Base-by-base conservation (phyloP, 2,329 filamentous ascomycete genomes). In the Thelonectria olida region DNA sequence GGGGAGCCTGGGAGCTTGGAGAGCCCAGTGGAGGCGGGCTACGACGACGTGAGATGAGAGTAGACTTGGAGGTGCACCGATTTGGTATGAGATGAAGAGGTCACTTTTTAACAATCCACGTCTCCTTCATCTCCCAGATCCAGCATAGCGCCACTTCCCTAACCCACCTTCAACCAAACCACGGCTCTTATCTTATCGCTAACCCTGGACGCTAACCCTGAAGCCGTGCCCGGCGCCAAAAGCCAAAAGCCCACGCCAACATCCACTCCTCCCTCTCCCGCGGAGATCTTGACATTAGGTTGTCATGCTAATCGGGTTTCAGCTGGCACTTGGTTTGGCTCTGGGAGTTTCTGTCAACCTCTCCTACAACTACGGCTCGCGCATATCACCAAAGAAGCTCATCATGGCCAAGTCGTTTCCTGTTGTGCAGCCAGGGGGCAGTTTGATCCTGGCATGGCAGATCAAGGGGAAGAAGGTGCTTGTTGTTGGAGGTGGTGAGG, bases 401-500 rank as follows among this genome's bases (percentile, higher is more conserved):
- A 56, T 49, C 54, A 76, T 79, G 75, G 72, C 74, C 38, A 77
- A 76, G 51, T 76, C 85, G 51, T 97, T 92, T 74, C 93, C 94
- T 58, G 84, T 90, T 65, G 87, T 98, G 25, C 90, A 97, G 78
- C 92, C 93, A 58, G 95, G 95, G 52, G 96, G 94, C 61, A 98
- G 95, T 63, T 81, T 99, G 67, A 96, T 99, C 65, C 82, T 99
- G 53, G 96, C 96, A 74, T 99, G 95, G 94, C 96, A 98, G 81
- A 90, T 97, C 72, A 91, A 89, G 74, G 90, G 90, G 77, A 97
- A 96, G 79, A 88, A 89, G 66, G 90, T 98, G 15, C 81, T 99
- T n/a, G 92, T 99, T 5, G 88, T 99, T 7, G 96, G 96, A 66
- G 96, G 96, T 71, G 96, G 96, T 77, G 95, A 98, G 85, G 95